Conservation (phyloP, 2,329 filamentous ascomycete species). For the Monosporascus ibericus region DNA sequence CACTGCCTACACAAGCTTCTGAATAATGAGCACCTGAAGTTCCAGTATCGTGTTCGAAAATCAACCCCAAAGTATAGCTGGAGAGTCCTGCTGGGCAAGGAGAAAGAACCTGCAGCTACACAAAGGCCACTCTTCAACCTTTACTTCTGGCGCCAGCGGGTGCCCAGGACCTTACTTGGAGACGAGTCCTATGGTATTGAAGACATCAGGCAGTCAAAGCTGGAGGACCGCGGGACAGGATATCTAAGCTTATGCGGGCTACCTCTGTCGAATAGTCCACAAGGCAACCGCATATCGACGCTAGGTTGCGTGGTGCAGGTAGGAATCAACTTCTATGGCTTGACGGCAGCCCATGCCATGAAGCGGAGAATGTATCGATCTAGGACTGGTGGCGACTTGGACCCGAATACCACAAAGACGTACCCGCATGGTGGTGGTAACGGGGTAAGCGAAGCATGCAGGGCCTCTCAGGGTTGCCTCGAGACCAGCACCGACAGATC, state of each 20-base stretch:
- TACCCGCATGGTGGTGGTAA: too few relatives aligned
- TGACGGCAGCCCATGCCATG: background rate
- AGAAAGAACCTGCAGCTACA: background rate
- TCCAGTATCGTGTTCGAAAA: background rate
- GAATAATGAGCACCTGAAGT: background rate
- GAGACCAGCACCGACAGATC: too few relatives aligned
- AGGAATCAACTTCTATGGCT: background rate
- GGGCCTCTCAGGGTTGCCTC: too few relatives aligned
- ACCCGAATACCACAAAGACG: too few relatives aligned
- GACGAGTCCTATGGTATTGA: background rate
- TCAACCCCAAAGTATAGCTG: background rate
- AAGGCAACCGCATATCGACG: background rate
- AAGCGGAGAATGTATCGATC: background rate
- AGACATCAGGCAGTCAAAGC: background rate
- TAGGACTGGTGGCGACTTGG: too few relatives aligned
- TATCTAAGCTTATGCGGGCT: background rate
- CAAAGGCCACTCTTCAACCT: slow-evolving; percentile 1
- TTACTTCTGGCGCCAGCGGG: background rate
- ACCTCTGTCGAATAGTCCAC: background rate
- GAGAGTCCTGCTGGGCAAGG: background rate
- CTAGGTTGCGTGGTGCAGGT: background rate
- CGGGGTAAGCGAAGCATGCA: too few relatives aligned
- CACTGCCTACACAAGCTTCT: background rate
- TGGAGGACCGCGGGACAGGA: background rate
- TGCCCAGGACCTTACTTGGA: background rate